Conservation (phyloP, 2,329 filamentous ascomycete species). For the Diaporthe amygdali region DNA sequence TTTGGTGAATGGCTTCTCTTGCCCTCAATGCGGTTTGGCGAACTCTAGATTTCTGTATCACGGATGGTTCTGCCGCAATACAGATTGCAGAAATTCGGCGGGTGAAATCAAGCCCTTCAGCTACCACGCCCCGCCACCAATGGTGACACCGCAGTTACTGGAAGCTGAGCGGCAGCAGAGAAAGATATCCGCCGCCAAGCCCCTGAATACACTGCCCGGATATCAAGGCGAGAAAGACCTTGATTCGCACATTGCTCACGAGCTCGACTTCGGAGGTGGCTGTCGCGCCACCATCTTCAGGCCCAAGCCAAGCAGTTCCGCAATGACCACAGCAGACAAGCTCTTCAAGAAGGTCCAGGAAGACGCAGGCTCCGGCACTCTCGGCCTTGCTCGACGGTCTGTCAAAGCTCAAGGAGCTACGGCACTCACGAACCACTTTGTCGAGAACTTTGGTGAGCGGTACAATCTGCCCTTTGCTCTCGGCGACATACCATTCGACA, state of each 20-base stretch:
- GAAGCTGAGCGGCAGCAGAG: background rate
- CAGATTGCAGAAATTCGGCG: background rate
- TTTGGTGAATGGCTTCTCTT: background rate
- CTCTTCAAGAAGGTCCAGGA: background rate
- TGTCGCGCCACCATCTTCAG: background rate
- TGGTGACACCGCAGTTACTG: background rate
- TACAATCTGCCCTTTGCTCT: background rate
- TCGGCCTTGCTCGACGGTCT: background rate
- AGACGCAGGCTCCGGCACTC: background rate
- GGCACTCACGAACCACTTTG: background rate
- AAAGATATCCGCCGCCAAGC: background rate
- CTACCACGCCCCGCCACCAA: background rate
- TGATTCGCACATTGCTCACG: background rate
- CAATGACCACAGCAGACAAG: background rate
- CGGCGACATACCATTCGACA: background rate
- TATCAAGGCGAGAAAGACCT: background rate
- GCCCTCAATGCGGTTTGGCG: background rate
- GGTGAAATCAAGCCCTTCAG: background rate
- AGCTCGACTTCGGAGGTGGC: background rate
- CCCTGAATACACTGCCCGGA: background rate
- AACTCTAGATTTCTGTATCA: background rate
- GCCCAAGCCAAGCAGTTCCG: background rate
- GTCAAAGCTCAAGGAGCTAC: background rate
- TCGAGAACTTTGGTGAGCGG: background rate
- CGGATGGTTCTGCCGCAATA: constrained; percentile 6